Evolutionary conservation across 495 filamentous ascomycete species (phyloP).

Genomic region (Patellaria atrata): DNA sequence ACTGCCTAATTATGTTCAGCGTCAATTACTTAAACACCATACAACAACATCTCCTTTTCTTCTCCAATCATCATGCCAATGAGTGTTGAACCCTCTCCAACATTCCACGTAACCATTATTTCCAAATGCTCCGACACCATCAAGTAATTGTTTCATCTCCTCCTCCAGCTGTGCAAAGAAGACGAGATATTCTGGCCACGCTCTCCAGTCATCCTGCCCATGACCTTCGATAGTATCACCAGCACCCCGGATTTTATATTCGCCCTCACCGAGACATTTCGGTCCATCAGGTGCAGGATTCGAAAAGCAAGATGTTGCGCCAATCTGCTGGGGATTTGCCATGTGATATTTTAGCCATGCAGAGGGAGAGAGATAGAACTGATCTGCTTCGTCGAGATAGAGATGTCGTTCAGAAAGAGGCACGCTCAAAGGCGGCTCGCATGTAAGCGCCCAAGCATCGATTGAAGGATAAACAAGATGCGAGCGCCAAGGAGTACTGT

Average conservation of each 20-base stretch:
- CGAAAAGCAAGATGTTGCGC: no score
- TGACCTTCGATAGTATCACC: constrained; percentile 11
- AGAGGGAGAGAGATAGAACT: constrained; percentile 49
- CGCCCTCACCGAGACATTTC: constrained; percentile 15
- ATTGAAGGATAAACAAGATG: constrained; percentile 64
- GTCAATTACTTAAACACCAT: constrained; percentile 51
- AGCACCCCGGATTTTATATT: constrained; percentile 8
- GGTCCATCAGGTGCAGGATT: constrained; percentile 8
- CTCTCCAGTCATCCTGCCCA: constrained; percentile 22
- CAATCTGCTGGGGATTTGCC: constrained; percentile 24
- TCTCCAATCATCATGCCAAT: constrained; percentile 79
- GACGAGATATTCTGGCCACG: constrained; percentile 47
- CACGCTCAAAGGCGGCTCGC: constrained; percentile 71
- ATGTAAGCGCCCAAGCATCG: constrained; percentile 74
- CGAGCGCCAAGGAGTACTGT: constrained; percentile 92
- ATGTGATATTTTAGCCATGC: constrained; percentile 43
- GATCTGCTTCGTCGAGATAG: constrained; percentile 82
- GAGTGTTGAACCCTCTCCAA: constrained; percentile 63
- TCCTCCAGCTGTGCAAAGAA: constrained; percentile 51
- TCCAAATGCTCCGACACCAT: no score
- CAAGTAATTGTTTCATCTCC: constrained; percentile 34
- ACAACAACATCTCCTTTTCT: constrained; percentile 75
- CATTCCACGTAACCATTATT: constrained; percentile 53
- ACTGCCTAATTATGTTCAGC: constrained; percentile 10
- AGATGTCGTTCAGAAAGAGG: constrained; percentile 36